These are phyloP conservation scores for Physcia stellaris DNA, from an alignment of 495 filamentous ascomycete genomes.

Conservation along the genomic window DNA sequence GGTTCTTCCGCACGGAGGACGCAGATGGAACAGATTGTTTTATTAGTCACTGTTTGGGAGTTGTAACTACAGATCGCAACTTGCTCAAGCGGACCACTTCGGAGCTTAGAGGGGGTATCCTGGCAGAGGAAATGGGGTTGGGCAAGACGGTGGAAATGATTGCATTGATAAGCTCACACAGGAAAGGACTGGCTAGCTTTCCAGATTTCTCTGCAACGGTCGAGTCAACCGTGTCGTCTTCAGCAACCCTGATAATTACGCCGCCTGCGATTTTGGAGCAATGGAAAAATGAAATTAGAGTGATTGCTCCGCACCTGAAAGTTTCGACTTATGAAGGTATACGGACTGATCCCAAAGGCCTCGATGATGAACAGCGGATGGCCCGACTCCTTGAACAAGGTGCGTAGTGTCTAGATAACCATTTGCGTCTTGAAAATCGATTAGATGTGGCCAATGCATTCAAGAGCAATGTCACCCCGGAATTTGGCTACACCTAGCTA, in stretches of 20 bases:
- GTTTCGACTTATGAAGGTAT: slow-evolving; percentile 38
- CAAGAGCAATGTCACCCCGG: too few species aligned
- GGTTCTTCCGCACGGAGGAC: slow-evolving; percentile 25
- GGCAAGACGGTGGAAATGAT: slow-evolving; percentile 91
- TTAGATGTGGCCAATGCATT: too few species aligned
- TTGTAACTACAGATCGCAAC: slow-evolving; percentile 38
- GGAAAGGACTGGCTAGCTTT: slow-evolving; percentile 11
- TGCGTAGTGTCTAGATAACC: too few species aligned
- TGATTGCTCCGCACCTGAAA: slow-evolving; percentile 49
- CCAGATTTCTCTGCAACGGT: slow-evolving; percentile 17
- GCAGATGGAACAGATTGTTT: slow-evolving; percentile 37
- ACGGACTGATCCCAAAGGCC: slow-evolving; percentile 24
- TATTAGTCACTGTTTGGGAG: slow-evolving; percentile 51
- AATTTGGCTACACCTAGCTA: too few species aligned
- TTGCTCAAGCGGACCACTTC: slow-evolving; percentile 27
- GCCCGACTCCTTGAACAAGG: slow-evolving; percentile 44
- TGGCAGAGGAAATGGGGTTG: slow-evolving; percentile 94
- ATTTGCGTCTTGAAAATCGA: too few species aligned
- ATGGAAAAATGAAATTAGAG: slow-evolving; percentile 68
- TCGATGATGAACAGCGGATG: slow-evolving; percentile 31
- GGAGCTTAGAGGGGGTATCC: slow-evolving; percentile 42
- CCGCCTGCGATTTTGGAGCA: slow-evolving; percentile 71
- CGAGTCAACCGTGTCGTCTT: slow-evolving; percentile 29
- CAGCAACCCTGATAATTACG: slow-evolving; percentile 76
- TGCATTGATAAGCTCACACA: slow-evolving; percentile 56